Percentiles rank a stretch among this genome's conserved stretches.
Evolutionary conservation across 176 grass and related monocot genomes (phyloP).

Genomic region (Ensete glaucum): DNA sequence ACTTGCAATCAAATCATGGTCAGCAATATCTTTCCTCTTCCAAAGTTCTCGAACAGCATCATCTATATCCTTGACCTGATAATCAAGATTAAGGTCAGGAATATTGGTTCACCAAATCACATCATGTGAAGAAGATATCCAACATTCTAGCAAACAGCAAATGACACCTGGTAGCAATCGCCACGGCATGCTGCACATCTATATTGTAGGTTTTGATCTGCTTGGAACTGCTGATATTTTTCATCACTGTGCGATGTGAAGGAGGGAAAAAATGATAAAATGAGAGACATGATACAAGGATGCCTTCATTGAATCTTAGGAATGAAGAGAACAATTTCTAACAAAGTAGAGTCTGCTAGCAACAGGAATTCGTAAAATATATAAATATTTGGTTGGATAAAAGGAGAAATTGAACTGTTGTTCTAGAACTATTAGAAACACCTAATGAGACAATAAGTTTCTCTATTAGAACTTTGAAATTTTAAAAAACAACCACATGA

Average conservation of each 20-base stretch:
- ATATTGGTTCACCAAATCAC: not conserved
- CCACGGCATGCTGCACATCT: slow-evolving; percentile 86
- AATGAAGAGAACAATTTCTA: not conserved
- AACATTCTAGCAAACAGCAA: slow-evolving; percentile 23
- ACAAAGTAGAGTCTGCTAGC: not conserved
- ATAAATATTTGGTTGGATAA: not conserved
- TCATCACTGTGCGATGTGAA: slow-evolving; percentile 47
- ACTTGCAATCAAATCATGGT: slow-evolving; percentile 62
- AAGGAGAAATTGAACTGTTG: not conserved
- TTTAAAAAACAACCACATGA: not conserved
- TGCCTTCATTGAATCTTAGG: too few relatives aligned
- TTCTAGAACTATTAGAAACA: not conserved
- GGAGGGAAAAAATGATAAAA: not conserved
- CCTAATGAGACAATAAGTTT: not conserved
- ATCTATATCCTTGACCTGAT: slow-evolving; percentile 79
- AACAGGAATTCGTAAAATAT: not conserved
- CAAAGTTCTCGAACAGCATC: slow-evolving; percentile 95
- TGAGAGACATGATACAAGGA: not conserved
- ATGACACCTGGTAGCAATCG: slow-evolving; percentile 80
- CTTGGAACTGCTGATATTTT: slow-evolving; percentile 89
- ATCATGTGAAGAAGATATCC: not conserved
- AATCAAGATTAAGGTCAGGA: not conserved
- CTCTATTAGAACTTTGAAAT: too few relatives aligned
- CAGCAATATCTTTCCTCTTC: slow-evolving; percentile 70
- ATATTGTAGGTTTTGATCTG: slow-evolving; percentile 84